Evolutionary conservation across 2,329 filamentous ascomycete species (phyloP), one percentile per base, ranked within the genome.

Genomic region (Talaromyces sp.): DNA sequence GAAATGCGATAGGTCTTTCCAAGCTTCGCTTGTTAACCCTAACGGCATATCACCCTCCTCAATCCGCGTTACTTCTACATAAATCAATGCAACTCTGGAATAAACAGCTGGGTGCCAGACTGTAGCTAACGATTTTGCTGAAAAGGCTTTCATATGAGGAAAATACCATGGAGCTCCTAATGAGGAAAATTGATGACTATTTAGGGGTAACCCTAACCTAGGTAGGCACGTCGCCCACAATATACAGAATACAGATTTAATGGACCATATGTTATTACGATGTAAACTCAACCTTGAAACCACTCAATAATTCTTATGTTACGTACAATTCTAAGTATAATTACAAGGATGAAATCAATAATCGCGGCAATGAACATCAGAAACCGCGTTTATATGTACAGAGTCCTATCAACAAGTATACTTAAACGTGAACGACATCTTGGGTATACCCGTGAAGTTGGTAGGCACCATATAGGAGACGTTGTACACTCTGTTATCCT

Each of bases 401-500:
- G 15, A 49, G 4, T 53, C 5, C 17, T 54, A 22, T 66, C 29
- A 73, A 63, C 76, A 77, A 10, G 74, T 75, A 67, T 76, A 77
- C 54, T 67, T 68, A 15, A 78, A 67, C 1, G 72, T 69, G 36
- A 82, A 73, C 2, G 71, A 71, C 10, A 82, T 75, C 40, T 65
- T 72, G 3, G 80, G 79, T 40, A 71, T 71, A 2, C 81, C 80
- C 17, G 73, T 67, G 49, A 81, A 83, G 2, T 70, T 75, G 0
- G 67, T 67, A 0, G 80, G 80, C 1, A 83, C 80, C 3, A 72
- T 75, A 66, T 82, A 83, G 1, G 80, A 82, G 29, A 83, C 74
- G 45, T 83, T 83, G 40, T 82, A 82, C 22, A 78, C 79, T 66
- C 74, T 73, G 59, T 83, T 80, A 59, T 81, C 73, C 49, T 78